phyloP scores from a whole-genome alignment of 73 alveolate genomes.

The Paraurostyla sp. region DNA sequence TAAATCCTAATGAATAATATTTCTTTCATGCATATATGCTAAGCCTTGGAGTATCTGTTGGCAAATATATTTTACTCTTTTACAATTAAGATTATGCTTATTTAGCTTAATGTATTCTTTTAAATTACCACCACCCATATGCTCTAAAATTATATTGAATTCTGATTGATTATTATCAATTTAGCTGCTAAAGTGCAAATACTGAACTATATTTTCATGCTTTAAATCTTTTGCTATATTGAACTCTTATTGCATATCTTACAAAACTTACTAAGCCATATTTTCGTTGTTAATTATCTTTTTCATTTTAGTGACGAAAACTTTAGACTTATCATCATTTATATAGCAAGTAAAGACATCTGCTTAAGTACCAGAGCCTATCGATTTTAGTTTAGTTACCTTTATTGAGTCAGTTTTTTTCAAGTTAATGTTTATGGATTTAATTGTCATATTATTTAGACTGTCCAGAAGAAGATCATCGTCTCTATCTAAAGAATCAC shows the following conservation, averaged over 20 bases:
- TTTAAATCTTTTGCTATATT: conserved; percentile 31
- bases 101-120: background rate
- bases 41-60: conserved; percentile 4
- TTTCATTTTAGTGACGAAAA: conserved; percentile 19
- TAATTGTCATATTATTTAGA: background rate
- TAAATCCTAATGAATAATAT: conserved; percentile 41
- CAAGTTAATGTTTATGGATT: background rate
- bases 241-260: conserved; percentile 7
- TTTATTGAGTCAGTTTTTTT: background rate
- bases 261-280: background rate
- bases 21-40: conserved; percentile 14
- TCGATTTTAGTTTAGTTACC: background rate
- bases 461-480: background rate
- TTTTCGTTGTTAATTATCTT: conserved; percentile 7
- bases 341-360: conserved; percentile 46
- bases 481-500: background rate
- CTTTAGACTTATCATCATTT: background rate
- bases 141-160: conserved; percentile 20
- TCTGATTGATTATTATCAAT: background rate
- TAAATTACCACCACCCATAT: conserved; percentile 39
- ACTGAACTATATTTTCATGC: conserved; percentile 26
- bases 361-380: conserved; percentile 49
- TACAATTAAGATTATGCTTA: background rate
- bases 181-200: background rate
- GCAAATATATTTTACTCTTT: background rate